These are phyloP conservation scores for Immersiella caudata DNA, from an alignment of 495 filamentous ascomycete genomes.

Conservation along the genomic window DNA sequence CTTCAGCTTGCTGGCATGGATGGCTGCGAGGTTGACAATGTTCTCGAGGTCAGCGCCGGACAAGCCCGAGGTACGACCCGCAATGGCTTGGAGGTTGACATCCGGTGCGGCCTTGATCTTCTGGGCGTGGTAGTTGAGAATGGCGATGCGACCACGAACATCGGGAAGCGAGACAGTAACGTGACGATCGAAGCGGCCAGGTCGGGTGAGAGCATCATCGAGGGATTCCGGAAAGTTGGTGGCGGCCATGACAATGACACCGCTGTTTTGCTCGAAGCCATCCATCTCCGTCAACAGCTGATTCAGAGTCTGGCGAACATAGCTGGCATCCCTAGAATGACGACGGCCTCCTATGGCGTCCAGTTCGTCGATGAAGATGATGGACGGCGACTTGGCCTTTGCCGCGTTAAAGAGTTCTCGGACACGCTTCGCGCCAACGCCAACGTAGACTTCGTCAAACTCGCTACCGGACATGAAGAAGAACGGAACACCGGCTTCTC, in stretches of 20 bases:
- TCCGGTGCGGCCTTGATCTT: constrained; percentile 76
- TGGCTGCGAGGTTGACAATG: constrained; percentile 92
- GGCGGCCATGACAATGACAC: constrained; percentile 92
- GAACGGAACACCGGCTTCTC: constrained; percentile 96
- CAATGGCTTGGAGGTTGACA: constrained; percentile 80
- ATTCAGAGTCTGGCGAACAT: constrained; percentile 95
- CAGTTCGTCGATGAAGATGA: constrained; percentile 97
- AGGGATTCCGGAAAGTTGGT: constrained; percentile 95
- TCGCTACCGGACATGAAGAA: constrained; percentile 99
- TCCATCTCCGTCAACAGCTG: constrained; percentile 98
- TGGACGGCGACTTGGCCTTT: constrained; percentile 86
- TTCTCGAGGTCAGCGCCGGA: constrained; percentile 96
- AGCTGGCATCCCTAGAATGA: constrained; percentile 91
- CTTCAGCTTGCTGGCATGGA: constrained; percentile 84
- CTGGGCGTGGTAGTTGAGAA: constrained; percentile 89
- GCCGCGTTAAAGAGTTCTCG: constrained; percentile 91
- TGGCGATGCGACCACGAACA: constrained; percentile 90
- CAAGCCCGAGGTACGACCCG: constrained; percentile 84
- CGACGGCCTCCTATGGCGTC: constrained; percentile 95
- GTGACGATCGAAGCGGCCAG: constrained; percentile 93
- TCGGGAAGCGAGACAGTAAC: constrained; percentile 88
- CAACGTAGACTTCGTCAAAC: constrained; percentile 98
- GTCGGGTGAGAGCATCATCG: constrained; percentile 91
- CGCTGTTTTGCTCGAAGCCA: constrained; percentile 90
- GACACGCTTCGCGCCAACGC: constrained; percentile 96